Percentiles rank a stretch among this genome's conserved stretches.
Evolutionary conservation across 257 asterid species (phyloP).

Genomic region (Petunia secreta): DNA sequence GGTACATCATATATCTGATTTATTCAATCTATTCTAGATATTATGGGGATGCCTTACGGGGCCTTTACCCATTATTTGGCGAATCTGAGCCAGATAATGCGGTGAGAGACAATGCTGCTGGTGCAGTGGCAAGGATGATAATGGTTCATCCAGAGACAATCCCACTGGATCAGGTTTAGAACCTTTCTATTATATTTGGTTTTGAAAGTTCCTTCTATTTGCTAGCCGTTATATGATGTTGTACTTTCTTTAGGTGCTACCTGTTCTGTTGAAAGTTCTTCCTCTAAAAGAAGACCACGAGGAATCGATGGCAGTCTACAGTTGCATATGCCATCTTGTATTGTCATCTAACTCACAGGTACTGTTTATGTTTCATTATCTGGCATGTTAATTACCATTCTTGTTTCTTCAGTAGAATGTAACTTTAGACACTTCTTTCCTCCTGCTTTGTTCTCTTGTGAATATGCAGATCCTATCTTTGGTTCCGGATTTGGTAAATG

Average conservation of each 20-base stretch:
- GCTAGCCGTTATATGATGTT: not conserved
- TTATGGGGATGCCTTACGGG: conserved; percentile 63
- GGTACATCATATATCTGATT: not conserved
- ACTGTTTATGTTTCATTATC: conserved; percentile 27
- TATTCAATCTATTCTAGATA: conserved; percentile 50
- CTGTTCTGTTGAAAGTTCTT: conserved; percentile 87
- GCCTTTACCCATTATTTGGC: conserved; percentile 84
- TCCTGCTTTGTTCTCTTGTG: conserved; percentile 23
- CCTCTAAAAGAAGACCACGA: conserved; percentile 94
- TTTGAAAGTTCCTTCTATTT: conserved; percentile 15
- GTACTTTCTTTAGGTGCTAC: conserved; percentile 61
- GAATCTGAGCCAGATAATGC: conserved; percentile 94
- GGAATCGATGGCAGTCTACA: conserved; percentile 82
- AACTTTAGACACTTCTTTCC: not conserved
- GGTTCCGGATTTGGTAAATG: conserved; percentile 82
- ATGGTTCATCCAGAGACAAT: conserved; percentile 83
- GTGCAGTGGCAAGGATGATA: conserved; percentile 99
- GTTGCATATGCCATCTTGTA: conserved; percentile 85
- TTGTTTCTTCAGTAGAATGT: conserved; percentile 18
- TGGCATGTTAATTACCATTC: conserved; percentile 2
- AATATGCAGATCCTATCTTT: conserved; percentile 66
- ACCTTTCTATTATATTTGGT: not conserved
- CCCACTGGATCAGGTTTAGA: conserved; percentile 79
- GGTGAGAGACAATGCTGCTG: conserved; percentile 97
- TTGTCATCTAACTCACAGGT: conserved; percentile 92